Evolutionary conservation across 2,329 filamentous ascomycete species (phyloP).

Genomic region (Periconia sp.): DNA sequence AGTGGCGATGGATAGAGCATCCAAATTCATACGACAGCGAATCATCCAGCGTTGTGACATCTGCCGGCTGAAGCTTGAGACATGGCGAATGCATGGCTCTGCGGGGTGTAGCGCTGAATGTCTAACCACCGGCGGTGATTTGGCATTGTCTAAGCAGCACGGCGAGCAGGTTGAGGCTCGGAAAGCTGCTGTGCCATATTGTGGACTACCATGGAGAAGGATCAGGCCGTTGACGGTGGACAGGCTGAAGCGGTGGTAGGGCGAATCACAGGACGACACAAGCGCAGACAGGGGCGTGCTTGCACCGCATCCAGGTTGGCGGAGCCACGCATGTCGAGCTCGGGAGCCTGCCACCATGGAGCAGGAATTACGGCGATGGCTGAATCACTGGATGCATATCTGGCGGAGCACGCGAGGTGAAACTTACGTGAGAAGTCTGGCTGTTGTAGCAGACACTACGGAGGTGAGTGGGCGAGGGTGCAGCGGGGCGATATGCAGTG

Average conservation of each 20-base stretch:
- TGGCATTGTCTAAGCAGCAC: no score
- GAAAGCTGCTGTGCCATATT: no score
- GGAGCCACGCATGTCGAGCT: slow-evolving; percentile 17
- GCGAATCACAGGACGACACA: slow-evolving; percentile 23
- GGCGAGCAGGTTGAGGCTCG: no score
- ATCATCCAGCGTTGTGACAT: slow-evolving; percentile 7
- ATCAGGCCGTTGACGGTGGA: no score
- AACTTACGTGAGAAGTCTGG: no score
- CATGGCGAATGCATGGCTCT: not conserved
- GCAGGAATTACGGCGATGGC: slow-evolving; percentile 14
- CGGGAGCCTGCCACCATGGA: slow-evolving; percentile 14
- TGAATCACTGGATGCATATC: not conserved
- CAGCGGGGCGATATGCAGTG: not conserved
- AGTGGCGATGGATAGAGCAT: slow-evolving; percentile 3
- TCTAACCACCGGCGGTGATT: no score
- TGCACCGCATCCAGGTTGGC: slow-evolving; percentile 26
- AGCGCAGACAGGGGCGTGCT: slow-evolving; percentile 22
- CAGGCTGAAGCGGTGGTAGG: not conserved
- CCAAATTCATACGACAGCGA: slow-evolving; percentile 1
- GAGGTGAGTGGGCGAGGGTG: no score
- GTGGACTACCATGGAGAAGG: no score
- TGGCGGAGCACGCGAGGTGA: no score
- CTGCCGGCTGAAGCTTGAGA: slow-evolving; percentile 7
- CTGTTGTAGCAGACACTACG: slow-evolving; percentile 1
- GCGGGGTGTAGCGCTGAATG: no score